phyloP scores from a whole-genome alignment of 2,329 filamentous ascomycete species.

The Ceratocystis ficicola region DNA sequence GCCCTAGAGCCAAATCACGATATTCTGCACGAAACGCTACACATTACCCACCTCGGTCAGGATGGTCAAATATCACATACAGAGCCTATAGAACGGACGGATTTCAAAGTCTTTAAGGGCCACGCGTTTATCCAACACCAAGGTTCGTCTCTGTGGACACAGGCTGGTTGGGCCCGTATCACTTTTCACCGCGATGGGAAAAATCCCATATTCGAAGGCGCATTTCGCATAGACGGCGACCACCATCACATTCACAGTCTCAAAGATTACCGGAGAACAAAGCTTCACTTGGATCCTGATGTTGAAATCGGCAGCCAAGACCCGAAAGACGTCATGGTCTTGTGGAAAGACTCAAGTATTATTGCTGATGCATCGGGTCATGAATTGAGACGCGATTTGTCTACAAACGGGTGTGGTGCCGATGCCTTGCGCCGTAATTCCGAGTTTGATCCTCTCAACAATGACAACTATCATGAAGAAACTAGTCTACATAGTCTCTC shows the following conservation, averaged over 20 bases:
- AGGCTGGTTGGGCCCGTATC: constrained; percentile 78
- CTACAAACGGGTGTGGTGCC: constrained; percentile 47
- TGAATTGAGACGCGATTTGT: constrained; percentile 52
- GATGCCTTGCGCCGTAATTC: constrained; percentile 74
- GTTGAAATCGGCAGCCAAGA: constrained; percentile 38
- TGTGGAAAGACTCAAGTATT: constrained; percentile 88
- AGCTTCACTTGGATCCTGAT: constrained; percentile 57
- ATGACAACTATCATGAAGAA: background rate
- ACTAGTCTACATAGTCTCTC: constrained; percentile 40
- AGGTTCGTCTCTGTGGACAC: constrained; percentile 55
- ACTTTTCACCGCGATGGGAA: constrained; percentile 64
- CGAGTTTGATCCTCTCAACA: constrained; percentile 54
- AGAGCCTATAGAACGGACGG: constrained; percentile 58
- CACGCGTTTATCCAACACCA: constrained; percentile 55
- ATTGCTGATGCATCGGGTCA: constrained; percentile 31
- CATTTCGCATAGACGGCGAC: constrained; percentile 68
- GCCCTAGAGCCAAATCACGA: constrained; percentile 83
- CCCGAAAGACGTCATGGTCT: constrained; percentile 65
- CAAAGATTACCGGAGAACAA: constrained; percentile 60
- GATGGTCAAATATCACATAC: constrained; percentile 56
- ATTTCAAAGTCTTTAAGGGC: constrained; percentile 77
- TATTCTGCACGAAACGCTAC: constrained; percentile 64
- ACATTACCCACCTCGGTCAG: constrained; percentile 56
- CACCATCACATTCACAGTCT: constrained; percentile 77
- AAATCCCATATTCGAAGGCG: constrained; percentile 75